phyloP scores from a whole-genome alignment of 768 basidiomycete species.

The Tulasnella sp. region DNA sequence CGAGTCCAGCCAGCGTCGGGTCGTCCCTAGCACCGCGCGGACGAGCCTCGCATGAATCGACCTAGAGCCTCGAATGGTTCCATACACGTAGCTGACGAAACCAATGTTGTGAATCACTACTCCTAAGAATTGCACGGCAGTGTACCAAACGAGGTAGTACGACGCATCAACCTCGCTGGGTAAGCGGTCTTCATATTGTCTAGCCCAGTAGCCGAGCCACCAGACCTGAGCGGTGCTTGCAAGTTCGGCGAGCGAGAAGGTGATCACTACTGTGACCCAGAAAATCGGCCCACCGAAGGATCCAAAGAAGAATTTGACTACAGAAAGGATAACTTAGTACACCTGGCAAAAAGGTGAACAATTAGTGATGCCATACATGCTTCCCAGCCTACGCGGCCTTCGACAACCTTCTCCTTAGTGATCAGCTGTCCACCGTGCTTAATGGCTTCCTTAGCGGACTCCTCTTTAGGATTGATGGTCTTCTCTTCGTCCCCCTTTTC shows the following conservation, averaged over 20 bases:
- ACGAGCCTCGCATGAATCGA: conserved; percentile 43
- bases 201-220: conserved; percentile 31
- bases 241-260: conserved; percentile 21
- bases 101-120: conserved; percentile 28
- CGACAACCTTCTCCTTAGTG: conserved; percentile 49
- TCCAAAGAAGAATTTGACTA: conserved; percentile 30
- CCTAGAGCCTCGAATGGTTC: conserved; percentile 42
- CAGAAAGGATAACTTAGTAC: too few relatives aligned
- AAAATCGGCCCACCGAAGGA: conserved; percentile 25
- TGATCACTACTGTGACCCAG: conserved; percentile 24
- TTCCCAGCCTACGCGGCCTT: conserved; percentile 47
- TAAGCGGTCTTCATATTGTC: conserved; percentile 17
- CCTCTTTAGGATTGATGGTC: conserved; percentile 22
- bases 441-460: background rate
- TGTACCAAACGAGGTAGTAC: conserved; percentile 38
- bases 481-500: conserved; percentile 25
- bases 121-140: conserved; percentile 28
- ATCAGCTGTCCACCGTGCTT: conserved; percentile 44
- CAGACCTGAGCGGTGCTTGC: conserved; percentile 28
- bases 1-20: conserved; percentile 29
- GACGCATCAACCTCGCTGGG: conserved; percentile 28
- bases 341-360: background rate
- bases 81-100: conserved; percentile 36
- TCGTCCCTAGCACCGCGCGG: conserved; percentile 45
- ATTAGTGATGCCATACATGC: conserved; percentile 26